Evolutionary conservation across 257 asterid genomes (phyloP).

Genomic region (Solanum phureja): DNA sequence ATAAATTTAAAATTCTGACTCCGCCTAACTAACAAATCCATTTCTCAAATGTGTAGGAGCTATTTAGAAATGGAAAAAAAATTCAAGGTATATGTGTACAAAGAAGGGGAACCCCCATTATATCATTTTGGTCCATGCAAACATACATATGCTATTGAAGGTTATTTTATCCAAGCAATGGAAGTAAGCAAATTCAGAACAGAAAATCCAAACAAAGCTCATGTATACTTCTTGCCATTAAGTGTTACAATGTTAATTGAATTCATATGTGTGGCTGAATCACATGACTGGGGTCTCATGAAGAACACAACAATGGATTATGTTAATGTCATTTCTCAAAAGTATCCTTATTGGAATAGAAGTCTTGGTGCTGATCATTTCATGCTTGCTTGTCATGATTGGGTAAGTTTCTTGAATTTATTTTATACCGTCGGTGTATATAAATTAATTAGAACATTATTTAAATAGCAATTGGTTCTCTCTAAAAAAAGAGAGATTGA

Average conservation of each 20-base stretch:
- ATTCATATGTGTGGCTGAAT: constrained; percentile 19
- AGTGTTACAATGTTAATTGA: constrained; percentile 51
- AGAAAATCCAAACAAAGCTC: constrained; percentile 36
- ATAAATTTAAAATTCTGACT: no score
- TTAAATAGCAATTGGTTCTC: background rate
- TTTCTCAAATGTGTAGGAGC: constrained; percentile 26
- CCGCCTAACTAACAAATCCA: background rate
- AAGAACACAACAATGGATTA: constrained; percentile 18
- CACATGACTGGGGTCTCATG: constrained; percentile 47
- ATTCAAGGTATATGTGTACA: constrained; percentile 44
- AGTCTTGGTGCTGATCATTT: constrained; percentile 73
- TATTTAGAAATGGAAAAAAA: constrained; percentile 59
- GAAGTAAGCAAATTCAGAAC: constrained; percentile 48
- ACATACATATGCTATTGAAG: constrained; percentile 52
- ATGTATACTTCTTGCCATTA: constrained; percentile 55
- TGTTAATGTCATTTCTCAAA: constrained; percentile 15
- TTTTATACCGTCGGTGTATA: background rate
- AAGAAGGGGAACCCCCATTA: constrained; percentile 71
- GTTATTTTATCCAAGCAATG: constrained; percentile 43
- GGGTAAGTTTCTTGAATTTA: constrained; percentile 28
- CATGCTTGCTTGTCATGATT: constrained; percentile 84
- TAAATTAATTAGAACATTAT: background rate
- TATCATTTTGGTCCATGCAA: constrained; percentile 67
- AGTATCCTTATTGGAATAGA: constrained; percentile 71
- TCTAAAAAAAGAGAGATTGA: background rate